Conservation (phyloP, 1,284 basidiomycete genomes). For the Moesziomyces sp. region DNA sequence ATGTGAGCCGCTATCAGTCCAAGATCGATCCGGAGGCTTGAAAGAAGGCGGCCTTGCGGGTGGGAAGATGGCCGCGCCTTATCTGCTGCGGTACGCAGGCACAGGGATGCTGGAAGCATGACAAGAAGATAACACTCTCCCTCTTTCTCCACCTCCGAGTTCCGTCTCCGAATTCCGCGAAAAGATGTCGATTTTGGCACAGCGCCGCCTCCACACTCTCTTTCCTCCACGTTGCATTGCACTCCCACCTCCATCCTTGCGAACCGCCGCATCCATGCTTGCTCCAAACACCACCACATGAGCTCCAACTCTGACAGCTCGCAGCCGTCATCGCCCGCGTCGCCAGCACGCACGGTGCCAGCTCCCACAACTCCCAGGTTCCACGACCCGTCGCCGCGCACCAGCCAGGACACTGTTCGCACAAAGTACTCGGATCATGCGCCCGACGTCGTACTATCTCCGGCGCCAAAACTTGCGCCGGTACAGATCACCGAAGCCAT, state of each 20-base stretch:
- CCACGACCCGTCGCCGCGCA: constrained; percentile 1
- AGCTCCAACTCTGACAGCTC: neutral
- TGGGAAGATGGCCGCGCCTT: no score
- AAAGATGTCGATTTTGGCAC: no score
- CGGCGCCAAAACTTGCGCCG: neutral
- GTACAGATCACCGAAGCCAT: neutral
- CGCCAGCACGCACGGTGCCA: neutral
- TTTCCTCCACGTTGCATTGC: neutral
- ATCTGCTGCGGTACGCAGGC: no score
- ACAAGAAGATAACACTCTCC: constrained; percentile 6
- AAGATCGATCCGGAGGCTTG: no score
- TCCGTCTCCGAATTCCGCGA: constrained; percentile 21
- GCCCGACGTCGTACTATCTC: neutral
- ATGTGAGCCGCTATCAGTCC: no score
- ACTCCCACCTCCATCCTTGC: neutral
- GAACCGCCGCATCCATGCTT: neutral
- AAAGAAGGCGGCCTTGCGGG: no score
- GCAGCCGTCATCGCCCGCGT: neutral
- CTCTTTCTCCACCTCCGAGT: no score
- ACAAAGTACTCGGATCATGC: neutral
- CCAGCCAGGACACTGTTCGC: constrained; percentile 27
- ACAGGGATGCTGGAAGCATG: no score
- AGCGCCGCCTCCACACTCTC: neutral
- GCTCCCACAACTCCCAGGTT: neutral
- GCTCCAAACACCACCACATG: neutral